Conservation (phyloP, 139 green algal genomes). For the Chlamydomonas asymmetrica region DNA sequence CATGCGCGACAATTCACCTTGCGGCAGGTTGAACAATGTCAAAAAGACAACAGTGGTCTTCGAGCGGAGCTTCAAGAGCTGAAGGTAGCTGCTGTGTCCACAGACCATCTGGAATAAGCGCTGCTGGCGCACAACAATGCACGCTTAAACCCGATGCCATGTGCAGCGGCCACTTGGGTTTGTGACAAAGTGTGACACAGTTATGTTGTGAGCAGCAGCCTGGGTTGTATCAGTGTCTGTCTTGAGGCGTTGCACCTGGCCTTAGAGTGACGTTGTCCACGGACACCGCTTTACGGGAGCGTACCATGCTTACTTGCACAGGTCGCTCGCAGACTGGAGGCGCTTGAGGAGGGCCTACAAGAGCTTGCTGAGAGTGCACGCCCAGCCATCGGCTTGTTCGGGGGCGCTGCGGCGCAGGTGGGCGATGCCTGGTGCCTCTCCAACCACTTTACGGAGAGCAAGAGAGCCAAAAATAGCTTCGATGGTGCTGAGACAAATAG, state of each 20-base stretch:
- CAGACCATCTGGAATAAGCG: background rate
- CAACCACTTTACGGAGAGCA: background rate
- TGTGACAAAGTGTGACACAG: background rate
- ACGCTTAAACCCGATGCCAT: background rate
- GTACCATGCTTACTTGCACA: background rate
- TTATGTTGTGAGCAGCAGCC: background rate
- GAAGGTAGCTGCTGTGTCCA: constrained; percentile 9
- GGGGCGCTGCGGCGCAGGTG: background rate
- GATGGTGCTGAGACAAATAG: background rate
- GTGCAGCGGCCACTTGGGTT: background rate
- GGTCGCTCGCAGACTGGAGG: constrained; percentile 31
- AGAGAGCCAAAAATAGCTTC: background rate
- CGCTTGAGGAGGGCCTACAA: constrained; percentile 40
- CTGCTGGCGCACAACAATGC: background rate
- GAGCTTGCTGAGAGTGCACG: constrained; percentile 34
- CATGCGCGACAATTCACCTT: background rate
- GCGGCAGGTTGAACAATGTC: constrained; percentile 37
- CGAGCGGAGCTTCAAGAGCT: constrained; percentile 32
- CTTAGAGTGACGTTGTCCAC: no score
- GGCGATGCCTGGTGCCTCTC: background rate
- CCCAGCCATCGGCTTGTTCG: background rate
- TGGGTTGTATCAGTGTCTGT: background rate
- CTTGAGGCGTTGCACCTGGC: no score
- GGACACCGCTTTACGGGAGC: background rate
- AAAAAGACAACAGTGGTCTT: constrained; percentile 35